Percentiles rank a stretch among this genome's conserved stretches.
Conservation (phyloP, 2,329 filamentous ascomycete genomes). For the Shiraia bambusicola region DNA sequence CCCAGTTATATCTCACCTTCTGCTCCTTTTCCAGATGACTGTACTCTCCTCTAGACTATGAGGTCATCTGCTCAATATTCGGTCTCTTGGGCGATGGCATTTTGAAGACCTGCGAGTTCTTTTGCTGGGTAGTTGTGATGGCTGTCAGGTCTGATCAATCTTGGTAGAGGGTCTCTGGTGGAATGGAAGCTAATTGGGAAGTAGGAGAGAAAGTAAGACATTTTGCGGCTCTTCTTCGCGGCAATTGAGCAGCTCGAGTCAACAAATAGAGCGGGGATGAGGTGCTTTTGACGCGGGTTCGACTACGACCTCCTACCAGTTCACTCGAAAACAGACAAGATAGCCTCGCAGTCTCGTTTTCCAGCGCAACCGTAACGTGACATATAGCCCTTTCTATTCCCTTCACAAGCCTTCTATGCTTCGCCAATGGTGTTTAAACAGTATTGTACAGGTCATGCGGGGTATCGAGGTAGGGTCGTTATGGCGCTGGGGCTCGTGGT, state of each 20-base stretch:
- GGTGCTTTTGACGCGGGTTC: constrained; percentile 22
- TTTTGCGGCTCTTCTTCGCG: constrained; percentile 18
- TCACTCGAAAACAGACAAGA: constrained; percentile 15
- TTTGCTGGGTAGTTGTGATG: constrained; percentile 37
- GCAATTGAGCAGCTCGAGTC: constrained; percentile 27
- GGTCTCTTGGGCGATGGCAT: constrained; percentile 60
- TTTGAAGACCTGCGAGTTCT: constrained; percentile 56
- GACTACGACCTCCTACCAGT: constrained; percentile 5
- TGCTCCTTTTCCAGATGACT: constrained; percentile 44
- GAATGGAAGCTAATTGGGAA: background rate
- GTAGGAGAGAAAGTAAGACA: background rate
- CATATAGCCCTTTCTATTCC: no score
- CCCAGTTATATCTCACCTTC: constrained; percentile 51
- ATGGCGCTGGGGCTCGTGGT: constrained; percentile 3
- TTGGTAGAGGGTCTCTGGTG: background rate
- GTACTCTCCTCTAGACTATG: constrained; percentile 31
- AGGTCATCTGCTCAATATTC: constrained; percentile 60
- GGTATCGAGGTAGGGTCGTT: background rate
- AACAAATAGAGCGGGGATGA: constrained; percentile 26
- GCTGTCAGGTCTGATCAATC: background rate
- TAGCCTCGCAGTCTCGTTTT: constrained; percentile 10
- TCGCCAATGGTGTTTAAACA: constrained; percentile 5
- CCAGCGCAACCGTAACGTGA: no score
- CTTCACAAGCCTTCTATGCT: no score
- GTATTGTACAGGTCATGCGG: constrained; percentile 14